These are phyloP conservation scores for Porpolomopsis calyptriformis DNA, from an alignment of 768 basidiomycete species.

Conservation along the genomic window DNA sequence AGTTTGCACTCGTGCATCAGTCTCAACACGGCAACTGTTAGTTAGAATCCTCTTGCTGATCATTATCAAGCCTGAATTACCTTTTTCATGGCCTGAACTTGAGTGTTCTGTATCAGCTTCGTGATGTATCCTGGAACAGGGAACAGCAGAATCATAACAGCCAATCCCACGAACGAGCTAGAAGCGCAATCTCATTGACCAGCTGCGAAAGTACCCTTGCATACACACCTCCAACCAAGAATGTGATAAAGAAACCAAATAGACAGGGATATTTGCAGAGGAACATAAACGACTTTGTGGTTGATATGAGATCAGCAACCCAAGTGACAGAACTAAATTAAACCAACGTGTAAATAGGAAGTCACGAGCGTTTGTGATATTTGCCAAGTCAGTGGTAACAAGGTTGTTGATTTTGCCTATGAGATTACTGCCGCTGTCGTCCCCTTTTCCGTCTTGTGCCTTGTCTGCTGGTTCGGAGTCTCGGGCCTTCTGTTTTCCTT, in stretches of 20 bases:
- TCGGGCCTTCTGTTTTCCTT: too few species aligned
- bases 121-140: slow-evolving; percentile 51
- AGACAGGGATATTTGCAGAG: slow-evolving; percentile 30
- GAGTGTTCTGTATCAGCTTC: slow-evolving; percentile 35
- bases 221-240: slow-evolving; percentile 36
- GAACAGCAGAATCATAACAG: slow-evolving; percentile 38
- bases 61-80: slow-evolving; percentile 11
- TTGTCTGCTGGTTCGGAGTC: too few species aligned
- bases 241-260: slow-evolving; percentile 35
- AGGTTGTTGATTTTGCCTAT: slow-evolving; percentile 73
- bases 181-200: slow-evolving; percentile 1
- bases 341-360: slow-evolving; percentile 21
- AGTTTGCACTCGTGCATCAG: slow-evolving; percentile 48
- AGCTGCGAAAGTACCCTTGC: slow-evolving; percentile 2
- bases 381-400: slow-evolving; percentile 49
- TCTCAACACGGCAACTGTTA: slow-evolving; percentile 9
- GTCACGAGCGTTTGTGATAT: slow-evolving; percentile 27
- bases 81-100: slow-evolving; percentile 41
- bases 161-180: slow-evolving; percentile 51
- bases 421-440: too few species aligned
- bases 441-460: too few species aligned
- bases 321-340: not conserved
- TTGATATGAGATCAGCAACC: too few species aligned
- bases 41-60: not conserved
- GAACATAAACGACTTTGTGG: slow-evolving; percentile 29